These are phyloP conservation scores for Suillus decipiens DNA, from an alignment of 768 basidiomycete genomes.

Conservation along the genomic window DNA sequence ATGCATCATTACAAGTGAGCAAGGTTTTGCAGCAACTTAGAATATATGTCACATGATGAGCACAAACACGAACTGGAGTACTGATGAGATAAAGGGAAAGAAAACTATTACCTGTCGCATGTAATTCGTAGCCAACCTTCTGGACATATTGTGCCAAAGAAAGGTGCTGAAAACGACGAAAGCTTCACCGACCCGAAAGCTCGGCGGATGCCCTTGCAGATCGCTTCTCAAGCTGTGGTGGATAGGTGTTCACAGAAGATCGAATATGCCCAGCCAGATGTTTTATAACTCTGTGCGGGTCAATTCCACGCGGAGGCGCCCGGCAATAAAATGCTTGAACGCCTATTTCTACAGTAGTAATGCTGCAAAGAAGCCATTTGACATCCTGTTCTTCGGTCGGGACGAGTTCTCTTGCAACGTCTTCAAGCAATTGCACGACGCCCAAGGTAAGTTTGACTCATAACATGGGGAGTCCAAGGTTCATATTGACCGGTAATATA, in stretches of 20 bases:
- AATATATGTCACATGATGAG: background rate
- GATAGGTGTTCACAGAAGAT: background rate
- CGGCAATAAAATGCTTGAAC: background rate
- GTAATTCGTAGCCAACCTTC: background rate
- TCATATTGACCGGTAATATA: slow-evolving; percentile 33
- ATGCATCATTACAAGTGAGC: background rate
- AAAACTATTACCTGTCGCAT: background rate
- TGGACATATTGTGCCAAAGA: background rate
- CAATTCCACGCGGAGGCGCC: background rate
- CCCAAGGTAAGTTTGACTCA: slow-evolving; percentile 51
- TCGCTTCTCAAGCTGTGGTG: background rate
- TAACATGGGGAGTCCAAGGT: slow-evolving; percentile 8
- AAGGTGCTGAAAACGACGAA: background rate
- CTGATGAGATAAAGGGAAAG: background rate
- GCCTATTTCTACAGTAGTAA: background rate
- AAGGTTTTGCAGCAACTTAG: background rate
- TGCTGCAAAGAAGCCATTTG: slow-evolving; percentile 42
- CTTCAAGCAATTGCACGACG: slow-evolving; percentile 60
- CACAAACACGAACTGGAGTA: background rate
- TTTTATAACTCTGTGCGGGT: background rate
- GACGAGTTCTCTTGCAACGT: slow-evolving; percentile 85
- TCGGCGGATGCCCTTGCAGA: slow-evolving; percentile 3
- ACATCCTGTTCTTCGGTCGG: slow-evolving; percentile 86
- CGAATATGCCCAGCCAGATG: background rate
- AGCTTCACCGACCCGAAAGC: background rate